Conservation (phyloP, 2,329 filamentous ascomycete genomes). For the Penicillium sp. region DNA sequence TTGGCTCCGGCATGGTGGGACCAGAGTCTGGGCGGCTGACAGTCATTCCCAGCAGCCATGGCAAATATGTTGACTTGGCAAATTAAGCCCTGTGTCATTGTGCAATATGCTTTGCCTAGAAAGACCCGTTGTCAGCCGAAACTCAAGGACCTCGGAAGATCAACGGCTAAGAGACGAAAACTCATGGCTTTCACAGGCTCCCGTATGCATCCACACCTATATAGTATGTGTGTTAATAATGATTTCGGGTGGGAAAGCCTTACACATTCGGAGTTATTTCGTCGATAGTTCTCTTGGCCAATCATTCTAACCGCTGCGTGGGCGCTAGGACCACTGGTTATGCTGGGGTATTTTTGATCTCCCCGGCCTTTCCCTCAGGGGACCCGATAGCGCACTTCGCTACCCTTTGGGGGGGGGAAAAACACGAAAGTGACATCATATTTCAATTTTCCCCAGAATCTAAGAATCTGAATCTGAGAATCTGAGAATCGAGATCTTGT, state of each 20-base stretch:
- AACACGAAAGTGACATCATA: conserved; percentile 21
- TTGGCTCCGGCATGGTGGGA: conserved; percentile 24
- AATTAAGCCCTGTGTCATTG: conserved; percentile 11
- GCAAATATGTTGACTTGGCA: conserved; percentile 18
- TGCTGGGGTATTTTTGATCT: conserved; percentile 1
- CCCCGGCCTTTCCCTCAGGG: conserved; percentile 15
- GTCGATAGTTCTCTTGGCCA: conserved; percentile 3
- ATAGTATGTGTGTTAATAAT: conserved; percentile 8
- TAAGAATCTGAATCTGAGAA: neutral
- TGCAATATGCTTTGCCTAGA: conserved; percentile 15
- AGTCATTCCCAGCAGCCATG: conserved; percentile 16
- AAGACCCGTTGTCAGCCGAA: conserved; percentile 28
- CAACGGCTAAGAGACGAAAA: conserved; percentile 25
- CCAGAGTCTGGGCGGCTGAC: conserved; percentile 8
- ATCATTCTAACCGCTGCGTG: conserved; percentile 17
- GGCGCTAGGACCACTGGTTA: conserved; percentile 9
- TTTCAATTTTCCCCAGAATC: conserved; percentile 1
- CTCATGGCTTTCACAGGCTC: conserved; percentile 17
- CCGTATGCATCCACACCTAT: conserved; percentile 1
- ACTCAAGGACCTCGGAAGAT: conserved; percentile 33
- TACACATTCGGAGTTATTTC: conserved; percentile 7
- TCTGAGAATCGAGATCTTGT: neutral
- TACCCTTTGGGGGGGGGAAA: conserved; percentile 9
- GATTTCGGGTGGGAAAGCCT: conserved; percentile 6
- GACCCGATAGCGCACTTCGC: conserved; percentile 4